These are phyloP conservation scores for Glonium stellatum DNA, from an alignment of 495 filamentous ascomycete genomes.

Conservation along the genomic window DNA sequence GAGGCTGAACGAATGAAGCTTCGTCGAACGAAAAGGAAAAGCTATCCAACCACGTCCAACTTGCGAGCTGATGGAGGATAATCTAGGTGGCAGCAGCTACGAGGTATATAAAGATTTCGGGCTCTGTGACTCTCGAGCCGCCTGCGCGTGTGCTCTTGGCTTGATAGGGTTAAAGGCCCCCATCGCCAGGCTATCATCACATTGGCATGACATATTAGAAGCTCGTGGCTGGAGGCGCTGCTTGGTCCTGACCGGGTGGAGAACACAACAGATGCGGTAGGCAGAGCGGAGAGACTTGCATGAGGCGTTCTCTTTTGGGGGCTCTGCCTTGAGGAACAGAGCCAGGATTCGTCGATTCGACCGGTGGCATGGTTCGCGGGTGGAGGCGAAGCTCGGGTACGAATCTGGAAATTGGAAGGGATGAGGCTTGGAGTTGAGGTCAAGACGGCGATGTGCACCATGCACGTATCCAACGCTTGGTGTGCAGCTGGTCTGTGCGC, in stretches of 20 bases:
- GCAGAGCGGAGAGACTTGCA: background rate
- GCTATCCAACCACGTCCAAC: background rate
- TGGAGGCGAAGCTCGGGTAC: background rate
- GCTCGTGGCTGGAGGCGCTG: constrained; percentile 1
- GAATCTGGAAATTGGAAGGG: background rate
- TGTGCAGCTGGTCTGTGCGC: background rate
- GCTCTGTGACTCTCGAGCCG: background rate
- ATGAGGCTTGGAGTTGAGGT: constrained; percentile 3
- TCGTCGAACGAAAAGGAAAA: constrained; percentile 1
- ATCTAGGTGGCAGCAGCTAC: background rate
- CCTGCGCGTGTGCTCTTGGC: background rate
- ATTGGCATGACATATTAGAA: background rate
- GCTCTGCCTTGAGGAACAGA: background rate
- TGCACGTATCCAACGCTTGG: background rate
- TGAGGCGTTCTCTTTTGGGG: background rate
- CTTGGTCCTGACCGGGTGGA: background rate
- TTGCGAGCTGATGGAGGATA: background rate
- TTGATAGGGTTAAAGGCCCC: background rate
- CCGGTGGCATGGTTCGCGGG: background rate
- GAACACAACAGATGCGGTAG: background rate
- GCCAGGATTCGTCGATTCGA: background rate
- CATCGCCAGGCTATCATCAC: background rate
- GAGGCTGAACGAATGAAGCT: background rate
- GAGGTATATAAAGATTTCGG: background rate
- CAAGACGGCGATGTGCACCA: constrained; percentile 1